Conservation (phyloP, 2,329 filamentous ascomycete genomes). For the Curvularia sp. region DNA sequence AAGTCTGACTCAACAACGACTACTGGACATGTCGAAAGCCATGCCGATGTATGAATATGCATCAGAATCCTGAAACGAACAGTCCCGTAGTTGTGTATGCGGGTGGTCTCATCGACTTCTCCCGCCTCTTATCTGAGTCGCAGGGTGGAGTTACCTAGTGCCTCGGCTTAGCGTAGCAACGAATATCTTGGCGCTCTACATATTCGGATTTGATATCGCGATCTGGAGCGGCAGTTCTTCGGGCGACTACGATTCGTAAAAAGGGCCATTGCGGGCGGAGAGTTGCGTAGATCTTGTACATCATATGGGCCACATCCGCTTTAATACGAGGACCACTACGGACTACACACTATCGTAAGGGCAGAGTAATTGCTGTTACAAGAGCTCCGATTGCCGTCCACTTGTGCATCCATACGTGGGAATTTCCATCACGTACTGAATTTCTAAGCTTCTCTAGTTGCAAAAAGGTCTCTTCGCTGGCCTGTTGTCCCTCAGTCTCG, state of each 20-base stretch:
- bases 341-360: background rate
- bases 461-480: background rate
- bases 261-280: background rate
- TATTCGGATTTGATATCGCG: background rate
- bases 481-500: background rate
- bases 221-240: slow-evolving; percentile 1
- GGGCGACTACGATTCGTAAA: background rate
- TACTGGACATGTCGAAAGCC: background rate
- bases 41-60: background rate
- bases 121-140: background rate
- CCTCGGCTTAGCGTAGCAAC: background rate
- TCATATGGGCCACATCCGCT: background rate
- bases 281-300: background rate
- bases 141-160: background rate
- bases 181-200: slow-evolving; percentile 1
- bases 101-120: background rate
- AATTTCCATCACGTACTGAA: background rate
- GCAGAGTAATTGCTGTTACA: background rate
- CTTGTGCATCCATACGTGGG: background rate
- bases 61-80: background rate
- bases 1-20: slow-evolving; percentile 1
- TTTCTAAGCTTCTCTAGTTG: background rate
- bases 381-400: background rate
- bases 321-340: background rate
- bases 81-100: background rate